Evolutionary conservation across 2,329 filamentous ascomycete species (phyloP), one percentile per base, ranked within the genome.

Genomic region (Lojkania enalia): DNA sequence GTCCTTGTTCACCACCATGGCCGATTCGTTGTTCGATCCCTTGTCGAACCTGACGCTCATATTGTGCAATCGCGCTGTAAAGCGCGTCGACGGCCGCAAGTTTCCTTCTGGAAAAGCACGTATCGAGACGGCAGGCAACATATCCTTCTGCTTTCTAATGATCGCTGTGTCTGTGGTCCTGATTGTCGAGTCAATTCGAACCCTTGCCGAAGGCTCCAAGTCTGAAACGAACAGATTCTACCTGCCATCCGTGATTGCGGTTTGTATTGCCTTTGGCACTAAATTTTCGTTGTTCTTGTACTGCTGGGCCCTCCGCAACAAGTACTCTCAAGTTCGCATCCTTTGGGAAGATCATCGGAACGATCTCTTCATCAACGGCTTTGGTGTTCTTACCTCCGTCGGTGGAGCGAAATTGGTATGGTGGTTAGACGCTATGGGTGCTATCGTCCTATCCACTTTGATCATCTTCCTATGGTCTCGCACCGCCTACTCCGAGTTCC

Each of bases 301-400:
- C 75, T 97, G 94, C 74, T 97, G 87, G 83, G 83, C 88, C 3
- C 73, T 97, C 60, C 86, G 92, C 56, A 86, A 96, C 74, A 88
- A 89, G 61, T 96, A 97, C 75, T 90, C 84, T 49, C 91, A 96
- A 70, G 84, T 96, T 52, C 82, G 87, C 45, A 96, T 96, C 65
- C 76, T 97, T 12, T 96, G 90, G 91, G 88, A 95, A 70, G 92
- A 97, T 64, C 94, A 99, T 74, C 86, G 94, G 50, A 99, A 99
- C 65, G 94, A 99, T 65, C 77, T 99, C n/a, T 78, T 96, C 60
- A 90, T 99, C 79, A 99, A 97, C 69, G 90, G 90, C 42, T 90
- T 95, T 57, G 90, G 87, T 81, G 84, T 97, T 52, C 72, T 96
- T 42, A 96, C 91, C 1, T 92, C 88, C 2, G 85, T 96, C n/a